These are phyloP conservation scores for Nicotiana benthamiana DNA, from an alignment of 257 asterid genomes.

Conservation along the genomic window DNA sequence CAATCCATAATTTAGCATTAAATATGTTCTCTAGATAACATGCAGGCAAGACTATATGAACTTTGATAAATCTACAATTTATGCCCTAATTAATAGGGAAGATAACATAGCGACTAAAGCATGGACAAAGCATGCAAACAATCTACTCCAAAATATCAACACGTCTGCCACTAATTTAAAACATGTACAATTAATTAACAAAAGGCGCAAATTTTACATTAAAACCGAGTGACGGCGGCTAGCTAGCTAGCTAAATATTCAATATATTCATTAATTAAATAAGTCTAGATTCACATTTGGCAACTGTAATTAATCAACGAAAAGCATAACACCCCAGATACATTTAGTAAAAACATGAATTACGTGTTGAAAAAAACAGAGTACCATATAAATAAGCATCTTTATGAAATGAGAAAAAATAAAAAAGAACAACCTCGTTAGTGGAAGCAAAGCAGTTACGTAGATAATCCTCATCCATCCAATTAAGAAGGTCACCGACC, in stretches of 20 bases:
- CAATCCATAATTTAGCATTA: background rate
- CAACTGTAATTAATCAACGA: background rate
- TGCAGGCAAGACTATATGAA: background rate
- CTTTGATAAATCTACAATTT: background rate
- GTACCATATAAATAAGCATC: background rate
- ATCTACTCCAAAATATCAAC: background rate
- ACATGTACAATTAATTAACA: background rate
- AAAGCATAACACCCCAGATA: background rate
- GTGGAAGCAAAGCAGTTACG: slow-evolving; percentile 85
- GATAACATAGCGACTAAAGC: background rate
- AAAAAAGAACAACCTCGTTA: slow-evolving; percentile 48
- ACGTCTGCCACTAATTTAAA: background rate
- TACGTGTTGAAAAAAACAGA: background rate
- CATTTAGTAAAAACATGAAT: background rate
- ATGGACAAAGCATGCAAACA: background rate
- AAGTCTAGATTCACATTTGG: background rate
- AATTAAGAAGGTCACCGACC: slow-evolving; percentile 85
- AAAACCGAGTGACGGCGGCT: background rate
- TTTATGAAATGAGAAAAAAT: background rate
- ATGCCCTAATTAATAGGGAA: background rate
- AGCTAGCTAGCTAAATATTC: background rate
- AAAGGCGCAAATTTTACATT: background rate
- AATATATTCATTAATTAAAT: background rate
- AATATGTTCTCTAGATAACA: background rate
- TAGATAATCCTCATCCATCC: slow-evolving; percentile 99